A percentile compares a stretch with the other conserved stretches of the same genome.
Conservation (phyloP, 2,329 filamentous ascomycete species). For the Neopestalotiopsis sp. region DNA sequence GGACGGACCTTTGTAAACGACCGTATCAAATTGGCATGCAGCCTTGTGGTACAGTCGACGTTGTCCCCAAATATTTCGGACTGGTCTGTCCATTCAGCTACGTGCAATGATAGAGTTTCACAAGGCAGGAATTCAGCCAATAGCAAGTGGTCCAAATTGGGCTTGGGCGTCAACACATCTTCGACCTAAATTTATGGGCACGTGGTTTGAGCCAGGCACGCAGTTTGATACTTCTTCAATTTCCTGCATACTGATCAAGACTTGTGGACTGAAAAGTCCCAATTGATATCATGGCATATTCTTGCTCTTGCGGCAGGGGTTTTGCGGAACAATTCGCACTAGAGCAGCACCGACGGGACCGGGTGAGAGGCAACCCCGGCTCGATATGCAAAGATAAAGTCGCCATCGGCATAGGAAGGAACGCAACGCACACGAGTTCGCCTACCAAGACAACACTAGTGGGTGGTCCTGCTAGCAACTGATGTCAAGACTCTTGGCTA, state of each 20-base stretch:
- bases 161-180: background rate
- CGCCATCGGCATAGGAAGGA: background rate
- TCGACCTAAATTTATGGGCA: background rate
- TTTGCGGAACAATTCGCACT: background rate
- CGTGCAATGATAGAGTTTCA: background rate
- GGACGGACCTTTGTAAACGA: no score
- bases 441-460: background rate
- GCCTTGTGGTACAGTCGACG: no score
- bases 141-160: background rate
- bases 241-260: background rate
- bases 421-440: background rate
- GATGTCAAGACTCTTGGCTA: background rate
- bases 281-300: background rate
- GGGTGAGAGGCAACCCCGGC: background rate
- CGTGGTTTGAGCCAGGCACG: background rate
- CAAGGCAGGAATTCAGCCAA: background rate
- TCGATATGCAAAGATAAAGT: background rate
- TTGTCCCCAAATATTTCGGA: no score
- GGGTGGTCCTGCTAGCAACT: background rate
- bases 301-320: background rate
- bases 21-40: no score
- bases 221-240: background rate
- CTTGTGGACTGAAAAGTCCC: background rate
- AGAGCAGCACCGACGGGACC: background rate
- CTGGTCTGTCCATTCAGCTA: background rate